Evolutionary conservation across 2,329 filamentous ascomycete genomes (phyloP), one percentile per base, ranked within the genome.

Genomic region (Lomentospora prolificans): DNA sequence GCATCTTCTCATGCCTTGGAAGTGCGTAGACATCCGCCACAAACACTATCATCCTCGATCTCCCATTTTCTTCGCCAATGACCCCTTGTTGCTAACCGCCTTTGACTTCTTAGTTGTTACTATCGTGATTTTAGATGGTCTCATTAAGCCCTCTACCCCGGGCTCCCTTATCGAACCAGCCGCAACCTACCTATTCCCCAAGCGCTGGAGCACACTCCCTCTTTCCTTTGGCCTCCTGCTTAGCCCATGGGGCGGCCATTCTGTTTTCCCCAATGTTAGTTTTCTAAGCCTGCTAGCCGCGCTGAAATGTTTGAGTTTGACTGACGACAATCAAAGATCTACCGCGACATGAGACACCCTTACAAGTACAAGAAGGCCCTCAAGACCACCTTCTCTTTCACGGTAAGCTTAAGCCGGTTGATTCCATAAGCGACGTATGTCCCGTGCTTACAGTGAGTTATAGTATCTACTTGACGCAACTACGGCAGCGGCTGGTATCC

Each of bases 221-320:
- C 77, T 97, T 17, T 90, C 89, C 8, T 90, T 96, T 64, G 92
- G 92, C 22, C 78, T 97, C 1, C 80, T 97, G 44, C 95, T 96
- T 83, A 92, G 79, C 22, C 80, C 80, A 1, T 83, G 80, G 79
- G 80, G 80, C 24, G 81, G 81, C 7, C 80, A 84, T 62, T 77
- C 79, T 50, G 79, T 84, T 19, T 96, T 97, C 63, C 92, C 92
- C 2, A 96, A 95, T 63, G 70, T 60, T 24, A 48, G 9, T 27
- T 7, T n/a, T 53, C 28, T 46, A 51, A 36, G n/a, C 3, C 3
- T 36, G 31, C 12, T 17, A 12, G 3, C 8, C n/a, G n/a, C n/a
- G n/a, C n/a, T n/a, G n/a, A n/a, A n/a, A n/a, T n/a, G n/a, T n/a
- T n/a, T n/a, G n/a, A n/a, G n/a, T n/a, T n/a, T n/a, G n/a, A n/a